Base-by-base conservation (phyloP, 2,329 filamentous ascomycete genomes). In the Apiospora kogelbergensis region DNA sequence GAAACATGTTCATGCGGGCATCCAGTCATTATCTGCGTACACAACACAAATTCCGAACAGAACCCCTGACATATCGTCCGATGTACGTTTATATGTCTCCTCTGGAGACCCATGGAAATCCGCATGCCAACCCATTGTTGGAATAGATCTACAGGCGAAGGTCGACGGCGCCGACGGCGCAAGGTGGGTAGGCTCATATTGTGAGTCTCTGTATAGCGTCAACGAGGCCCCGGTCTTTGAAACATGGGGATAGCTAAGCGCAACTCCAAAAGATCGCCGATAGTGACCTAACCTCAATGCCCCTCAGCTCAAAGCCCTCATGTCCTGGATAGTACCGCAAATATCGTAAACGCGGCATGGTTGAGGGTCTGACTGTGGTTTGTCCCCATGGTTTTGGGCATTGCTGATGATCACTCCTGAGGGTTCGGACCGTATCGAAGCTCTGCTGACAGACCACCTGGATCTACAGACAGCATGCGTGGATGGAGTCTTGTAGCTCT, bases 1-100 rank as follows among this genome's bases (percentile, higher is more conserved):
- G 53, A 60, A 60, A 37, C 53, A 57, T 60, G 53, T 60, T 60
- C 53, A 60, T 60, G 53, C 30, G 53, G 30, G 53, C 53, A n/a
- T 60, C 53, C 53, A 60, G 53, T 60, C 53, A 60, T 13, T 57
- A 4, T 57, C 48, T 57, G n/a, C n/a, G n/a, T n/a, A 33, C 20
- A 11, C 26, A 37, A 33, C 17, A 9, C 20, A 20, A 20, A n/a
- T 37, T 30, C 37, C 53, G 26, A 37, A 33, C 3, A 37, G 17
- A 37, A 37, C 20, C 30, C 53, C 30, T 60, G 53, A n/a, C 30
- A 60, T 60, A 37, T 60, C 53, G 53, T n/a, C 20, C 53, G 20
- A 60, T 37, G 15, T 9, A 60, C n/a, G 17, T 33, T 30, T 10
- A 1, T 15, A 20, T 33, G 48, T 6, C 24, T 57, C 26, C 4